Conservation (phyloP, 2,329 filamentous ascomycete species). For the Fusarium guadeloupense region DNA sequence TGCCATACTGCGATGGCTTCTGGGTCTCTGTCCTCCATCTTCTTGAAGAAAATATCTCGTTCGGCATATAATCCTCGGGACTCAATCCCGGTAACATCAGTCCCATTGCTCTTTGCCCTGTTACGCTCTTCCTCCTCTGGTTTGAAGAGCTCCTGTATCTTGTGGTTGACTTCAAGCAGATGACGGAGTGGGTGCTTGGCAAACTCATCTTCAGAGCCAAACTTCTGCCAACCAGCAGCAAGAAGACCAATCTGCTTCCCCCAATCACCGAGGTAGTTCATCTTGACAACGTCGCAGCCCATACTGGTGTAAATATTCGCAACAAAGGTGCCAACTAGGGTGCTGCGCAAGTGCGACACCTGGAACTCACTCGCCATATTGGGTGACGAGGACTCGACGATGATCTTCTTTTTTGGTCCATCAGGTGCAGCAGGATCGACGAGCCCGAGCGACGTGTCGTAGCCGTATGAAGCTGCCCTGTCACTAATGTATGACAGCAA, state of each 20-base stretch:
- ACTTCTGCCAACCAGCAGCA: conserved; percentile 71
- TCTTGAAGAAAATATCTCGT: conserved; percentile 66
- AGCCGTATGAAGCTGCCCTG: conserved; percentile 28
- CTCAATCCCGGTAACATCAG: conserved; percentile 52
- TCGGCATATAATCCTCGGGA: conserved; percentile 54
- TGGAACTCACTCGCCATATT: conserved; percentile 80
- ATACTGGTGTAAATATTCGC: conserved; percentile 71
- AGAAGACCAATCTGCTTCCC: conserved; percentile 74
- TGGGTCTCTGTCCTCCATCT: conserved; percentile 66
- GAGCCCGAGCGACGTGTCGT: conserved; percentile 32
- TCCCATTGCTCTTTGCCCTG: conserved; percentile 53
- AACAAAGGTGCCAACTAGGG: conserved; percentile 75
- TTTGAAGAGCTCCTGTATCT: conserved; percentile 69
- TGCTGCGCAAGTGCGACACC: conserved; percentile 73
- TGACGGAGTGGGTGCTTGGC: conserved; percentile 73
- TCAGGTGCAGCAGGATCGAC: conserved; percentile 13
- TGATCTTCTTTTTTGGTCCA: conserved; percentile 49
- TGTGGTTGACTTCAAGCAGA: conserved; percentile 73
- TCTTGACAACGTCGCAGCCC: conserved; percentile 73
- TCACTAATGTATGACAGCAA: conserved; percentile 37
- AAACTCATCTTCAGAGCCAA: conserved; percentile 71
- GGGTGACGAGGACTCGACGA: conserved; percentile 79
- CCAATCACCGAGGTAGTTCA: conserved; percentile 81
- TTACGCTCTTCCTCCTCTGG: conserved; percentile 69
- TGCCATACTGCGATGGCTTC: conserved; percentile 63